These are phyloP conservation scores for Paramecium tetraurelia DNA, from an alignment of 73 alveolate genomes.

Conservation along the genomic window DNA sequence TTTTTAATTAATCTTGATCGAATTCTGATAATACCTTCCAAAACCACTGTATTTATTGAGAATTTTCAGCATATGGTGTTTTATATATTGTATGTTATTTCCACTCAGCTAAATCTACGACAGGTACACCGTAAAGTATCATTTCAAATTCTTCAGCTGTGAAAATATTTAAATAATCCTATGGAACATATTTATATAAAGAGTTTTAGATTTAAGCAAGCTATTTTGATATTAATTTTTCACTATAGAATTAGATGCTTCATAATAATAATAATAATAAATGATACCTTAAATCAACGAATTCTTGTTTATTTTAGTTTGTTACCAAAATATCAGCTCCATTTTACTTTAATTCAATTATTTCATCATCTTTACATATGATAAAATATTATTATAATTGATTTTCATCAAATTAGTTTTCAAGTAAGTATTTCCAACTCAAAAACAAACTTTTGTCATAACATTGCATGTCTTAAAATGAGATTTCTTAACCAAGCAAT, in stretches of 20 bases:
- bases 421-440: constrained; percentile 26
- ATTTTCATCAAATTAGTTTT: neutral
- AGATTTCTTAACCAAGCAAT: constrained; percentile 77
- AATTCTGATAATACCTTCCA: constrained; percentile 83
- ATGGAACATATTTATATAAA: constrained; percentile 78
- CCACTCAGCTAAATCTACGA: constrained; percentile 91
- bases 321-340: constrained; percentile 22
- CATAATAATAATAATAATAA: neutral
- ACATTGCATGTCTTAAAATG: constrained; percentile 71
- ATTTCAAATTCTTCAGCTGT: constrained; percentile 86
- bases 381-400: constrained; percentile 21
- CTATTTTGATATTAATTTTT: neutral
- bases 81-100: constrained; percentile 80
- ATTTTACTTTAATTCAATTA: constrained; percentile 9
- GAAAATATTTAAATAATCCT: constrained; percentile 70
- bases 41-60: constrained; percentile 75
- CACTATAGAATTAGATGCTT: constrained; percentile 4
- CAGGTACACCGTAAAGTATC: constrained; percentile 86
- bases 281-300: neutral
- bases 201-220: constrained; percentile 69
- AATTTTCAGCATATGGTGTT: constrained; percentile 69
- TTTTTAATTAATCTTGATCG: constrained; percentile 80
- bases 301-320: neutral
- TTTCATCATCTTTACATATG: constrained; percentile 24
- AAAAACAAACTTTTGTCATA: constrained; percentile 54